Evolutionary conservation across 2,329 filamentous ascomycete genomes (phyloP), one percentile per base, ranked within the genome.

Genomic region (Penicillium hesseltinei): DNA sequence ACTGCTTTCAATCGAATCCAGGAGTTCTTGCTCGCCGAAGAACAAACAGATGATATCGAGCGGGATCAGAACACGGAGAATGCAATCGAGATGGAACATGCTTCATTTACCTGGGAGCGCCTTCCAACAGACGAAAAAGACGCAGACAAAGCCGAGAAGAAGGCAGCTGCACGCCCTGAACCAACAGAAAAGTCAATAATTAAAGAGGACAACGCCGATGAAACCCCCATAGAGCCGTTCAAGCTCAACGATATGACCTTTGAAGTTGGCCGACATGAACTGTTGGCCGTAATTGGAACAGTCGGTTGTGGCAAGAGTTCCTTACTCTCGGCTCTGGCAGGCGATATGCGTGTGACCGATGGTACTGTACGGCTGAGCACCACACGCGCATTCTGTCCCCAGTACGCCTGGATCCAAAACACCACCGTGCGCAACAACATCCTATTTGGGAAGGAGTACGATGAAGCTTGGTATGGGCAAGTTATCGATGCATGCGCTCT

Each of bases 331-430:
- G 92, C 93, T 0, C 78, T 99, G 45, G 93, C 92, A 1, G 93
- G 94, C 25, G 93, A 97, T 62, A 97, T 97, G 93, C 86, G 69
- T 19, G 51, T 69, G 17, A 71, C 64, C 40, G 91, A 91, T 1
- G 93, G 94, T 17, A 91, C 44, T 27, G 58, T 97, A 90, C 85
- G 92, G 44, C 89, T 88, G 65, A 90, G 92, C 40, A 91, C 91
- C 0, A 88, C 86, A 3, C 82, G 92, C 60, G 91, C 93, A 0
- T 97, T 96, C 68, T 97, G 94, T 64, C 93, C 93, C 0, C 93
- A 99, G 71, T 96, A 96, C 69, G 91, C 94, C 0, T 99, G 94
- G 94, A 96, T 99, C 48, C 93, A 97, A 71, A 97, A 97, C 69
- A 83, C 91, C 0, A 90, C 88, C 0, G 84, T 97, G 4, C 87